These are phyloP conservation scores for Fusarium buxicola DNA, from an alignment of 2,329 filamentous ascomycete genomes.

Conservation along the genomic window DNA sequence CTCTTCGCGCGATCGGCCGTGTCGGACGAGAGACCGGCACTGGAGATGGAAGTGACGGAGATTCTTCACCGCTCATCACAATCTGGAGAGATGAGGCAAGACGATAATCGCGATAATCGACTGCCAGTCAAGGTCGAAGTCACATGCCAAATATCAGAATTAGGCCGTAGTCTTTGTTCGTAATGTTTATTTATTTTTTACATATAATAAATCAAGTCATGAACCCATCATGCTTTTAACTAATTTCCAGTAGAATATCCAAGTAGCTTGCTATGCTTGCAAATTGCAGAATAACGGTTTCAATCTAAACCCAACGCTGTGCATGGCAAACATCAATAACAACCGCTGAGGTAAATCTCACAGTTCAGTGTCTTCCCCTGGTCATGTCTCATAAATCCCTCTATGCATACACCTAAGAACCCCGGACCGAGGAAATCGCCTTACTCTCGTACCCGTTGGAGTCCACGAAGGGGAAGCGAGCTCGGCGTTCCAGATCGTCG, in stretches of 20 bases:
- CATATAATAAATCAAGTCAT: background rate
- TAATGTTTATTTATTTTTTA: constrained; percentile 1
- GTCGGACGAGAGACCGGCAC: constrained; percentile 24
- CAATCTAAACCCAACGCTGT: constrained; percentile 20
- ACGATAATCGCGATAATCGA: constrained; percentile 12
- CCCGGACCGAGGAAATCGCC: constrained; percentile 53
- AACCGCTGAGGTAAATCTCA: constrained; percentile 23
- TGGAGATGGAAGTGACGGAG: background rate
- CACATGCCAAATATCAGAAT: no score
- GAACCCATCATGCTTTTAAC: constrained; percentile 5
- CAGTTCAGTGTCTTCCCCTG: constrained; percentile 1
- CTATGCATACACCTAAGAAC: constrained; percentile 7
- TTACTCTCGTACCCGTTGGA: constrained; percentile 62
- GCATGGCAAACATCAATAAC: constrained; percentile 26
- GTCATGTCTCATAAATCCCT: constrained; percentile 19
- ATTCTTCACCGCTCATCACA: constrained; percentile 8
- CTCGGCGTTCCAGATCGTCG: constrained; percentile 81
- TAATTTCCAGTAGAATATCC: background rate
- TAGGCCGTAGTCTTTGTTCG: background rate
- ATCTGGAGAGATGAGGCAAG: constrained; percentile 2
- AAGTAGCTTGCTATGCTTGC: constrained; percentile 36
- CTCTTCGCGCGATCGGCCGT: constrained; percentile 34
- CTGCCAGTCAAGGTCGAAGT: background rate
- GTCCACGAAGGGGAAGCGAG: constrained; percentile 76
- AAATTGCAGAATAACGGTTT: constrained; percentile 23